Conservation (phyloP, 495 filamentous ascomycete genomes). For the Choiromyces venosus region DNA sequence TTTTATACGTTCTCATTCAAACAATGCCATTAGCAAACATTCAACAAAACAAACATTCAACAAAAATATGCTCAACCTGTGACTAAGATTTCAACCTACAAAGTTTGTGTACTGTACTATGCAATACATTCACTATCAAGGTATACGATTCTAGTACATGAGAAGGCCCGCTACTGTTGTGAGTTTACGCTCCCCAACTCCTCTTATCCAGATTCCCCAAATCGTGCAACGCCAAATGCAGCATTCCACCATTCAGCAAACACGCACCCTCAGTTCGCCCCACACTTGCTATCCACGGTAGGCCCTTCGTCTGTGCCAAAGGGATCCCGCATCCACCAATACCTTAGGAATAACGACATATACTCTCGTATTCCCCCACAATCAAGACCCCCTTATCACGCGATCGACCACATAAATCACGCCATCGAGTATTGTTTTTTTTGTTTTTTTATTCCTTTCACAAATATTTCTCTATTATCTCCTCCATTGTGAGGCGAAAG, state of each 20-base stretch:
- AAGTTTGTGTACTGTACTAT: not conserved
- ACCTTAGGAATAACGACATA: not conserved
- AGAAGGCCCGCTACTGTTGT: not conserved
- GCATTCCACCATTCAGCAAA: not conserved
- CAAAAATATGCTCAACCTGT: not conserved
- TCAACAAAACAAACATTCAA: slow-evolving; percentile 1
- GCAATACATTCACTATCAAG: not conserved
- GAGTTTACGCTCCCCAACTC: not conserved
- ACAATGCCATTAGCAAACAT: not conserved
- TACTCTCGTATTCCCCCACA: not conserved
- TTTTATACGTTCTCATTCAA: not conserved
- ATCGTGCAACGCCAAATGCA: not conserved
- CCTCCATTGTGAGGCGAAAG: not conserved
- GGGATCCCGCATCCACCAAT: not conserved
- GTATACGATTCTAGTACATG: not conserved
- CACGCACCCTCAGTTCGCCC: not conserved
- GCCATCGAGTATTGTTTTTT: not conserved
- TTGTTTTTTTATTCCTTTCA: not conserved
- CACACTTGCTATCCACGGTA: not conserved
- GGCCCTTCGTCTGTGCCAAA: not conserved
- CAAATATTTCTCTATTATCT: not conserved
- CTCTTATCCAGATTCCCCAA: not conserved
- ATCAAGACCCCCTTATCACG: not conserved
- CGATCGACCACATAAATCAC: not conserved
- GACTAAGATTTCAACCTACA: not conserved